These are phyloP conservation scores for Yamadazyma mexicana DNA, from an alignment of 1,139 yeast genomes.

Conservation along the genomic window DNA sequence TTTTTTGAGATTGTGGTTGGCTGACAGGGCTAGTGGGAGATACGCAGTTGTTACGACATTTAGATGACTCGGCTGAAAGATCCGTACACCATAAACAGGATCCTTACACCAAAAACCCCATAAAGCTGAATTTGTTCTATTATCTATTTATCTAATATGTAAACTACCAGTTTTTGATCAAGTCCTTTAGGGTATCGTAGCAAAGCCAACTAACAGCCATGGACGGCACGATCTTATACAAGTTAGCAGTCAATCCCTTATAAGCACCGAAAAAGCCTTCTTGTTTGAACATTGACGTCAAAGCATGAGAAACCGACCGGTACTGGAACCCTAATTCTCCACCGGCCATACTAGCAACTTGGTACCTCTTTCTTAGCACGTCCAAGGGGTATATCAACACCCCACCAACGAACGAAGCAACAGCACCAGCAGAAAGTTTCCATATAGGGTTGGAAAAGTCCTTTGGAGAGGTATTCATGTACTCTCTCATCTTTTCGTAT, in stretches of 20 bases:
- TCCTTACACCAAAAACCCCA: no score
- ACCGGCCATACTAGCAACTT: slow-evolving; percentile 82
- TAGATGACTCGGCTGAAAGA: no score
- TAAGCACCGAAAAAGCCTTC: slow-evolving; percentile 86
- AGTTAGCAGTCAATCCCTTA: slow-evolving; percentile 84
- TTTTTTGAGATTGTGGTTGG: slow-evolving; percentile 9
- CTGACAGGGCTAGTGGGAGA: slow-evolving; percentile 11
- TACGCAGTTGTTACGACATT: not conserved
- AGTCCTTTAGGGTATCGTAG: slow-evolving; percentile 65
- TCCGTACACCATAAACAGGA: not conserved
- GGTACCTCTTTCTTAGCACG: slow-evolving; percentile 82
- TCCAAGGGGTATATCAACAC: slow-evolving; percentile 89
- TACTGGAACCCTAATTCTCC: slow-evolving; percentile 81
- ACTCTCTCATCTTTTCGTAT: slow-evolving; percentile 77
- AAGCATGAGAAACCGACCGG: slow-evolving; percentile 68
- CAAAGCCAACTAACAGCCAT: slow-evolving; percentile 95
- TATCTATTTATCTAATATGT: not conserved
- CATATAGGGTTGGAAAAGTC: slow-evolving; percentile 48
- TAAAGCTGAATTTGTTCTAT: no score
- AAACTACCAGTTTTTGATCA: slow-evolving; percentile 36
- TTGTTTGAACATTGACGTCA: slow-evolving; percentile 59
- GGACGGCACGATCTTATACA: slow-evolving; percentile 88
- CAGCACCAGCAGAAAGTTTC: slow-evolving; percentile 78
- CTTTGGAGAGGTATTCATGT: slow-evolving; percentile 35
- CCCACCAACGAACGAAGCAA: slow-evolving; percentile 70